Evolutionary conservation across 768 basidiomycete genomes (phyloP).

Genomic region (Cantharellus cinnabarinus): DNA sequence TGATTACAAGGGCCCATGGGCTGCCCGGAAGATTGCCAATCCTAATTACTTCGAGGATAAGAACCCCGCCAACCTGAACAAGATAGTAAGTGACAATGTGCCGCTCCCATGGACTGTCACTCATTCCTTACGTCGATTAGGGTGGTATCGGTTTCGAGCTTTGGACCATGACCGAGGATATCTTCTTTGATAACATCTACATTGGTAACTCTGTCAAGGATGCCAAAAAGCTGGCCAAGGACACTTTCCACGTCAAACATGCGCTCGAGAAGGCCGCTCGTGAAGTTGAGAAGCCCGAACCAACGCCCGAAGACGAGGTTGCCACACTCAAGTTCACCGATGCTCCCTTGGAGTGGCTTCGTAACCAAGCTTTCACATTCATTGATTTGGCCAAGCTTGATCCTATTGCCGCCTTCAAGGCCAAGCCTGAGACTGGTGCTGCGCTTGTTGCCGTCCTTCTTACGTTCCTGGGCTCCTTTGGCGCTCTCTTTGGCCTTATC

Average conservation of each 20-base stretch:
- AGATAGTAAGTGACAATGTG: slow-evolving; percentile 39
- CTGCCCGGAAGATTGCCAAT: slow-evolving; percentile 78
- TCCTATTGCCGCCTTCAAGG: slow-evolving; percentile 65
- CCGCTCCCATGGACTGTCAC: not conserved
- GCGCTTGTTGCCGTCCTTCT: slow-evolving; percentile 53
- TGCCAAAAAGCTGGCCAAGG: slow-evolving; percentile 60
- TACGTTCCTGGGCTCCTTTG: slow-evolving; percentile 72
- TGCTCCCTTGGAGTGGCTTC: slow-evolving; percentile 64
- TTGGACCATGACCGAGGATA: slow-evolving; percentile 98
- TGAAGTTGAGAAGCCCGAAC: slow-evolving; percentile 24
- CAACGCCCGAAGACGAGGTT: slow-evolving; percentile 20
- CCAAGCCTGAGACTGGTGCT: slow-evolving; percentile 72
- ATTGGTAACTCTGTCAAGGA: slow-evolving; percentile 76
- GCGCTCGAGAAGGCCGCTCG: slow-evolving; percentile 43
- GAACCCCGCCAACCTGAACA: slow-evolving; percentile 62
- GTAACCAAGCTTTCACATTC: slow-evolving; percentile 60
- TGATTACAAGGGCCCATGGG: slow-evolving; percentile 90
- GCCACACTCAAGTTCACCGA: slow-evolving; percentile 27
- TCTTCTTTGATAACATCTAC: slow-evolving; percentile 87
- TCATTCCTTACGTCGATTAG: slow-evolving; percentile 16
- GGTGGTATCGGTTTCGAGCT: slow-evolving; percentile 94
- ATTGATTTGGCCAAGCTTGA: slow-evolving; percentile 54
- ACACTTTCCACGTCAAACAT: slow-evolving; percentile 87
- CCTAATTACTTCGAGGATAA: slow-evolving; percentile 79
- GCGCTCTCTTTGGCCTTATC: slow-evolving; percentile 56